Evolutionary conservation across 495 filamentous ascomycete species (phyloP), one percentile per base, ranked within the genome.

Genomic region (Penicillium psychrofluorescens): DNA sequence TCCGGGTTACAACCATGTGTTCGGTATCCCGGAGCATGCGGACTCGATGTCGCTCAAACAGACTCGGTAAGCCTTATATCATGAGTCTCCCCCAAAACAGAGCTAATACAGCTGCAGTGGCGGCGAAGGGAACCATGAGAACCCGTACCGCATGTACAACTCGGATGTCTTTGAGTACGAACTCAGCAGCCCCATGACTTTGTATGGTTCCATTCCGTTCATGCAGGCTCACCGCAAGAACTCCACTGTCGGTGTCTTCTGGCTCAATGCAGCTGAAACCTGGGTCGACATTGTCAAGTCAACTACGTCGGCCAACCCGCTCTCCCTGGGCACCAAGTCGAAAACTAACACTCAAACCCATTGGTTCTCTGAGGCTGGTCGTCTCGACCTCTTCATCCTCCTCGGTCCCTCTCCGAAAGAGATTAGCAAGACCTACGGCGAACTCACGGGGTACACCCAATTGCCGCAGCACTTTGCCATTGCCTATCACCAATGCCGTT

Each of bases 161-260:
- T 73, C 86, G 7, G 92, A 98, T 62, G 91, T 98, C 12, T 97
- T 98, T 54, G 92, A 98, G 65, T 97, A 98, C 62, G 84, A 94
- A 52, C 79, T 94, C 53, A 84, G 96, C 63, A 96, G 87, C 64
- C 89, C 92, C 2, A 98, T 97, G 92, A 96, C 92, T n/a, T 70
- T 97, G 14, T 98, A 98, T 58, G 92, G 92, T 38, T 66, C 88
- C 7, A 97, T 98, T 53, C 92, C 92, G 13, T 83, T 95, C 51
- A 95, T 98, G 89, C 91, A 96, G 64, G 92, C 92, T 12, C 90
- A 96, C 51, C 84, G 84, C 54, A 91, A 92, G 60, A 80, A 83
- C 55, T 96, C 91, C 1, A 92, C 89, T 7, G 90, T 96, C 39
- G 94, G 89, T 41, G 85, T 98, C n/a, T 95, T 98, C 66, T 98